phyloP scores from a whole-genome alignment of 345 rosid species.

The Nephelium lappaceum region DNA sequence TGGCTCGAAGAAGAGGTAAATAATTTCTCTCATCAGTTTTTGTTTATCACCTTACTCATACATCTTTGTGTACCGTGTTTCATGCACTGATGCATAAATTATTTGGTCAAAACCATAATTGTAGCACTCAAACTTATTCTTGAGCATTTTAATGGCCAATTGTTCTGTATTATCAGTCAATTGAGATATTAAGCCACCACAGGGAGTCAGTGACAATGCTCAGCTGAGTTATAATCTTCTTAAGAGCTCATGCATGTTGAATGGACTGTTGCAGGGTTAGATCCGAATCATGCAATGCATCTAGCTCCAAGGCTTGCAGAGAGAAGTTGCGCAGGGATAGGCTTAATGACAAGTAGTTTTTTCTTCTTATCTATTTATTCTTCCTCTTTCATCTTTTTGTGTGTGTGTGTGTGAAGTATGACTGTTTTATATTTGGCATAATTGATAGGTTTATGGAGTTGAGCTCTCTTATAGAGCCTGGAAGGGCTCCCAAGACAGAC shows the following conservation, averaged over 20 bases:
- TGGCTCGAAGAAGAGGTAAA: conserved; percentile 81
- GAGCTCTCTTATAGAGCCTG: conserved; percentile 82
- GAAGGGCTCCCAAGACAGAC: conserved; percentile 90
- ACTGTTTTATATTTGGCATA: conserved; percentile 12
- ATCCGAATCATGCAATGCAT: conserved; percentile 54
- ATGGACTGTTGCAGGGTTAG: conserved; percentile 43
- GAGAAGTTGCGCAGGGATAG: conserved; percentile 96
- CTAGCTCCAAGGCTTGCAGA: conserved; percentile 97
- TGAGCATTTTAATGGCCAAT: neutral
- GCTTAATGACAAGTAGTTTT: conserved; percentile 86
- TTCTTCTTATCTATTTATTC: conserved; percentile 7
- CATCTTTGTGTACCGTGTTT: neutral
- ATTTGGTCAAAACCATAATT: neutral
- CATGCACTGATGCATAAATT: neutral
- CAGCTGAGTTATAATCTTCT: neutral
- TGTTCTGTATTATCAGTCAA: neutral
- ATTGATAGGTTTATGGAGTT: conserved; percentile 80
- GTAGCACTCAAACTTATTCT: no score
- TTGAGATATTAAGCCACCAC: neutral
- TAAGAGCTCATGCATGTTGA: neutral
- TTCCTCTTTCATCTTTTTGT: neutral
- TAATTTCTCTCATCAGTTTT: neutral
- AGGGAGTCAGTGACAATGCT: neutral
- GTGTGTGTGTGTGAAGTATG: conserved; percentile 2
- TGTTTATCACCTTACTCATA: neutral